These are phyloP conservation scores for Crepidotus variabilis DNA, from an alignment of 768 basidiomycete species.

Conservation along the genomic window DNA sequence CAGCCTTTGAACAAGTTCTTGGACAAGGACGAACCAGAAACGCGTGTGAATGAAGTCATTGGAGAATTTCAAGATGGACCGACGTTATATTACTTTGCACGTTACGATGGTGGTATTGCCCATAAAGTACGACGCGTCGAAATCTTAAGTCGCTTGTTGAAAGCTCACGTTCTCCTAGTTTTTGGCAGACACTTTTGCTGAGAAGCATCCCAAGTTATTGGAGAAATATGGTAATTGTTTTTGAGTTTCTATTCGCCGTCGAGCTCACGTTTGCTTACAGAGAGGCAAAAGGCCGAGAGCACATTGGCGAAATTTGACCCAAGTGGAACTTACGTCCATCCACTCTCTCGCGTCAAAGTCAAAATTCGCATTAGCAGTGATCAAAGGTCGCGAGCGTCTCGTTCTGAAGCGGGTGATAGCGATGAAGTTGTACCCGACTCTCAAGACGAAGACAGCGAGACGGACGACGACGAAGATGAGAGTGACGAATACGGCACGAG, in stretches of 20 bases:
- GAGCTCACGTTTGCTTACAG: constrained; percentile 28
- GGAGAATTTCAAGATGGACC: constrained; percentile 46
- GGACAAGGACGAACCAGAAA: constrained; percentile 27
- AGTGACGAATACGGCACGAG: constrained; percentile 17
- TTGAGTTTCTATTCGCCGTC: constrained; percentile 3
- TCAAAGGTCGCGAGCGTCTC: constrained; percentile 2
- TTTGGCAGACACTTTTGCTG: constrained; percentile 32
- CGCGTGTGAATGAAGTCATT: constrained; percentile 45
- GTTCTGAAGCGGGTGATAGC: constrained; percentile 11
- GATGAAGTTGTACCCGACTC: constrained; percentile 16
- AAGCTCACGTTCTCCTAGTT: constrained; percentile 30
- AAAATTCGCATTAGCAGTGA: constrained; percentile 27
- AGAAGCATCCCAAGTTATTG: constrained; percentile 41
- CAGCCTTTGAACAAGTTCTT: constrained; percentile 29
- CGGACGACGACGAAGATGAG: constrained; percentile 16
- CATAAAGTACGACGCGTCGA: constrained; percentile 42
- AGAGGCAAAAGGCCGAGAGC: constrained; percentile 39
- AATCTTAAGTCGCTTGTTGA: neutral
- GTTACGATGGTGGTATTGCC: constrained; percentile 51
- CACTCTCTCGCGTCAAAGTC: constrained; percentile 48
- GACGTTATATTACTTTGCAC: constrained; percentile 57
- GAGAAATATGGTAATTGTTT: constrained; percentile 49
- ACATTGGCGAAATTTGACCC: constrained; percentile 57
- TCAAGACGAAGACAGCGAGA: constrained; percentile 24
- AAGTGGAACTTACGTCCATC: constrained; percentile 51